A percentile compares a stretch with the other conserved stretches of the same genome.
These are phyloP conservation scores for Suillus subaureus DNA, from an alignment of 768 basidiomycete genomes.

Conservation along the genomic window DNA sequence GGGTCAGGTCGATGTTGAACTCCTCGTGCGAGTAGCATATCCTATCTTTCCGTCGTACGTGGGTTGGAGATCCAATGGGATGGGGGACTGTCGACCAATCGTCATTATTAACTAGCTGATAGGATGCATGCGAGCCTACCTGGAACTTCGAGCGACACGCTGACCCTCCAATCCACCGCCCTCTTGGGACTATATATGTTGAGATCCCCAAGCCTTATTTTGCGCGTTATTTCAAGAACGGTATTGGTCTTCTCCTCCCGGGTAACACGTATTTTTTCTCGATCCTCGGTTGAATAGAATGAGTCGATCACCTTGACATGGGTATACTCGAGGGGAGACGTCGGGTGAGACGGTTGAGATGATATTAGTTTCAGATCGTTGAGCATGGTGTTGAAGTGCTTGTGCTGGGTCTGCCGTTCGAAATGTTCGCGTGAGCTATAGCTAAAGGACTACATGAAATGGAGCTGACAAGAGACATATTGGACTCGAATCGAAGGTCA, in stretches of 20 bases:
- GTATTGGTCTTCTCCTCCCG: constrained; percentile 71
- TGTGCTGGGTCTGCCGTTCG: constrained; percentile 74
- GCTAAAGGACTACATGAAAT: constrained; percentile 9
- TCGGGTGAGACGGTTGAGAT: constrained; percentile 49
- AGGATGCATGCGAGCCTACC: constrained; percentile 48
- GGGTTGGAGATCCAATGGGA: constrained; percentile 62
- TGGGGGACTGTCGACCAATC: constrained; percentile 51
- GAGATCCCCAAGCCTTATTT: constrained; percentile 83
- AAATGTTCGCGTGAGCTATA: constrained; percentile 18
- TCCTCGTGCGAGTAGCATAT: constrained; percentile 94
- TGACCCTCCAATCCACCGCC: constrained; percentile 88
- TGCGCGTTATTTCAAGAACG: constrained; percentile 71
- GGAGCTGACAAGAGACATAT: constrained; percentile 80
- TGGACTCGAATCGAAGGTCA: constrained; percentile 83
- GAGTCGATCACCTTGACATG: constrained; percentile 81
- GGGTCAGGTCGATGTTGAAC: constrained; percentile 91
- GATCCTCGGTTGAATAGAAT: constrained; percentile 60
- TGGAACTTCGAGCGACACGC: constrained; percentile 89
- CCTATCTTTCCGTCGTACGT: constrained; percentile 82
- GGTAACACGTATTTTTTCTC: constrained; percentile 79
- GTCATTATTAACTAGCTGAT: background rate
- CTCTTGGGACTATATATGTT: constrained; percentile 86
- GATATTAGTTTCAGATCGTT: constrained; percentile 74
- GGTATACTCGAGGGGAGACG: constrained; percentile 67
- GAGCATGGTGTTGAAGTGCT: constrained; percentile 83